These are phyloP conservation scores for Beauveria scarabaeidicola DNA, from an alignment of 2,329 filamentous ascomycete species.

Conservation along the genomic window DNA sequence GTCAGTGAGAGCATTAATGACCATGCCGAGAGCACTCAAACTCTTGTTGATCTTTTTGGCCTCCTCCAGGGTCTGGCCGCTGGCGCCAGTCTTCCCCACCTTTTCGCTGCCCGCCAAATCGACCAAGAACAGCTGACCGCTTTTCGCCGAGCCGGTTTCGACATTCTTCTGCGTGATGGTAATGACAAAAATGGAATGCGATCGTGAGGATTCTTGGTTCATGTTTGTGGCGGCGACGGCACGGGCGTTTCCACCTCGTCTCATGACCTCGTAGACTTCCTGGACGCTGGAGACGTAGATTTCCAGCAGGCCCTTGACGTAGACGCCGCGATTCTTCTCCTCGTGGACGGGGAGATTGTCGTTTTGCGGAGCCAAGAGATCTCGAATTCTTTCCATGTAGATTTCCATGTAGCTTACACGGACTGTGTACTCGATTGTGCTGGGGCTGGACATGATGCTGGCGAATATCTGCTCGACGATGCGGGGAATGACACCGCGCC, in stretches of 20 bases:
- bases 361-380: constrained; percentile 85
- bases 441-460: constrained; percentile 84
- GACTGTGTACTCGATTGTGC: constrained; percentile 97
- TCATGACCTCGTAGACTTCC: constrained; percentile 95
- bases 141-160: constrained; percentile 91
- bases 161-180: constrained; percentile 97
- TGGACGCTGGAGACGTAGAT: constrained; percentile 93
- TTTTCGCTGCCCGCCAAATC: constrained; percentile 98
- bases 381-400: constrained; percentile 97
- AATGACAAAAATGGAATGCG: constrained; percentile 96
- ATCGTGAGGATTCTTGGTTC: constrained; percentile 97
- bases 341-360: constrained; percentile 97
- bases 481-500: constrained; percentile 89
- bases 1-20: constrained; percentile 95
- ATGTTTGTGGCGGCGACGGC: constrained; percentile 97
- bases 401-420: constrained; percentile 99
- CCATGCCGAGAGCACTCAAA: constrained; percentile 95
- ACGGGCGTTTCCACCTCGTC: constrained; percentile 78
- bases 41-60: constrained; percentile 99
- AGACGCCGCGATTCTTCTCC: constrained; percentile 91
- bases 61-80: constrained; percentile 92
- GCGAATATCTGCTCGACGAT: constrained; percentile 97
- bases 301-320: constrained; percentile 90
- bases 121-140: constrained; percentile 91
- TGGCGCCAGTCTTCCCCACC: constrained; percentile 96